Evolutionary conservation across 805 yeast species (phyloP).

Genomic region (Metschnikowia gruessii): DNA sequence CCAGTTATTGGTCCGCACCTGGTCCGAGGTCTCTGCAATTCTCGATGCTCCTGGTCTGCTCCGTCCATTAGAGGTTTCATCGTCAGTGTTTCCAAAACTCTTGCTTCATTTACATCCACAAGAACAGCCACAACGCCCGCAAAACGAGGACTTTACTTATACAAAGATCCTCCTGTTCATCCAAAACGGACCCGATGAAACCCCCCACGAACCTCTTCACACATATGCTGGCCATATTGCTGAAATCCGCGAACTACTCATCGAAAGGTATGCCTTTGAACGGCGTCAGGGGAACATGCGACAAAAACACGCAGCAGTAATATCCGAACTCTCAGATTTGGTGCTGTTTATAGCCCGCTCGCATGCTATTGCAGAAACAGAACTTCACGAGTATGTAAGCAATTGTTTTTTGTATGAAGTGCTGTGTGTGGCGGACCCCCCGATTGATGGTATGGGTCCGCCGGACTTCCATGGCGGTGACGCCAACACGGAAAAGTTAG

Average conservation of each 20-base stretch:
- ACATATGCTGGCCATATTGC: background rate
- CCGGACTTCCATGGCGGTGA: background rate
- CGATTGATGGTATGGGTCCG: background rate
- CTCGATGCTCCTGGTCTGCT: background rate
- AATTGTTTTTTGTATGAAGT: slow-evolving; percentile 5
- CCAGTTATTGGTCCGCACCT: background rate
- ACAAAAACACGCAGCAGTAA: background rate
- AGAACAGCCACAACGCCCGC: background rate
- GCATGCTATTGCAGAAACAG: background rate
- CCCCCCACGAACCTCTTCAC: background rate
- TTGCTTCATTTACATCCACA: background rate
- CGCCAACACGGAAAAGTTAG: slow-evolving; percentile 6
- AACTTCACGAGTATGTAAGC: background rate
- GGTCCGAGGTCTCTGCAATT: background rate
- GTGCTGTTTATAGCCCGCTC: background rate
- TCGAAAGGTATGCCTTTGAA: background rate
- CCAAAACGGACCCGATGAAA: background rate
- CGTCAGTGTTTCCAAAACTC: background rate
- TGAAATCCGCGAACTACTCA: background rate
- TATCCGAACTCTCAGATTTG: background rate
- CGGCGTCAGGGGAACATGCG: background rate
- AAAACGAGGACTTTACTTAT: background rate
- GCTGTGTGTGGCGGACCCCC: background rate
- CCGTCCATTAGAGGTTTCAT: background rate
- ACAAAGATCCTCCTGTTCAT: slow-evolving; percentile 7